Evolutionary conservation across 352 stramenopile species (phyloP).

Genomic region (Globisporangium viniferum): DNA sequence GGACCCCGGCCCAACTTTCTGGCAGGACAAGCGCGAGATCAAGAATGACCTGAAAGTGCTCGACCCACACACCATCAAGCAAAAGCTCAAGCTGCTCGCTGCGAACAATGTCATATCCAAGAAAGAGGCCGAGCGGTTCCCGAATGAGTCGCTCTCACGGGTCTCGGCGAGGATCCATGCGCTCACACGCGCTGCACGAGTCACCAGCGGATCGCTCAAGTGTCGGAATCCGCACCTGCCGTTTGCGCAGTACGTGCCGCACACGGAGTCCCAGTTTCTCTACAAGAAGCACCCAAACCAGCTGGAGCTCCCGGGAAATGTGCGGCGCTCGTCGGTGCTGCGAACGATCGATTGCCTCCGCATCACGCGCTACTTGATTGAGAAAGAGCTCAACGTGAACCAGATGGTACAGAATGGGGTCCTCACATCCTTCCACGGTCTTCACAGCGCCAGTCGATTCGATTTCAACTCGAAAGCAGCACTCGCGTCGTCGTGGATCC

Average conservation of each 20-base stretch:
- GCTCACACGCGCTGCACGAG: constrained; percentile 32
- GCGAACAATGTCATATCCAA: constrained; percentile 26
- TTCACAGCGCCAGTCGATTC: constrained; percentile 61
- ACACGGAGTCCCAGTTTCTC: constrained; percentile 53
- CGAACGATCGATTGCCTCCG: constrained; percentile 61
- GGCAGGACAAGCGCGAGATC: constrained; percentile 42
- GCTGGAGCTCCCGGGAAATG: constrained; percentile 36
- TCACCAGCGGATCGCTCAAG: constrained; percentile 18
- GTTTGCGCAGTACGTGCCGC: constrained; percentile 43
- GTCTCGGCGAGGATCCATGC: constrained; percentile 54
- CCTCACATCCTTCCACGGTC: constrained; percentile 29
- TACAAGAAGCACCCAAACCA: constrained; percentile 59
- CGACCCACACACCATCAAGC: constrained; percentile 42
- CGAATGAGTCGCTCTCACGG: constrained; percentile 32
- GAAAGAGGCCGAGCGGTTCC: constrained; percentile 43
- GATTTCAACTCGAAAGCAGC: constrained; percentile 31
- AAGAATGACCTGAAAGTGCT: constrained; percentile 42
- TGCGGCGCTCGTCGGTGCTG: constrained; percentile 49
- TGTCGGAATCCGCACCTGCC: constrained; percentile 27
- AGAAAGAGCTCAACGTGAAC: constrained; percentile 45
- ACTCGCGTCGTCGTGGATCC: constrained; percentile 46
- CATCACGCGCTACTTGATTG: constrained; percentile 39
- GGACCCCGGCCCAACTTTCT: constrained; percentile 52
- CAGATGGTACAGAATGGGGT: constrained; percentile 26
- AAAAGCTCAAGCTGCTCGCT: constrained; percentile 50